phyloP scores from a whole-genome alignment of 2,329 filamentous ascomycete species.

The Iodosphaeria phyllophila region DNA sequence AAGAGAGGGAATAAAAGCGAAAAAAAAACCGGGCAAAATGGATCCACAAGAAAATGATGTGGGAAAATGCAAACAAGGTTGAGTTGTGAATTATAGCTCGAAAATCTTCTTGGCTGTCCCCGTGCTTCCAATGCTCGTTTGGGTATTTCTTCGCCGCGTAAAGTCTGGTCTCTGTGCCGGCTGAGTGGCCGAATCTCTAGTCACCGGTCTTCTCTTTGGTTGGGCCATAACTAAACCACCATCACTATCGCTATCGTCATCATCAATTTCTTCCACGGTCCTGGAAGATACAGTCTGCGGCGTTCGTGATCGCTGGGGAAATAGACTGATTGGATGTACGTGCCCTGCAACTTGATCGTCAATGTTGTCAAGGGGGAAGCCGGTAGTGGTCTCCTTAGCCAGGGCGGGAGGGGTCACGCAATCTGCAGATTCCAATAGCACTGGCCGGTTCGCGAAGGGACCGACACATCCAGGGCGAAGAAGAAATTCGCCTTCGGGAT shows the following conservation, averaged over 20 bases:
- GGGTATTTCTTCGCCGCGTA: conserved; percentile 34
- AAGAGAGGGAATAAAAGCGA: no score
- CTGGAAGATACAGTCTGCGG: conserved; percentile 7
- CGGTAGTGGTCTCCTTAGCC: conserved; percentile 23
- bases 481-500: conserved; percentile 41
- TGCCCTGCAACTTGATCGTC: conserved; percentile 10
- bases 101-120: conserved; percentile 43
- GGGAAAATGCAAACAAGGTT: no score
- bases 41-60: no score
- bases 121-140: conserved; percentile 40
- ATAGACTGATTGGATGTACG: conserved; percentile 1
- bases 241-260: conserved; percentile 35
- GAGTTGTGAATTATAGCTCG: no score
- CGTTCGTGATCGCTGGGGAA: conserved; percentile 5
- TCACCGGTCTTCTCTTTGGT: conserved; percentile 22
- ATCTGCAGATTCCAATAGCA: conserved; percentile 31
- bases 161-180: conserved; percentile 13
- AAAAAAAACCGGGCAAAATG: no score
- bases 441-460: conserved; percentile 20
- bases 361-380: conserved; percentile 25
- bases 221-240: conserved; percentile 35
- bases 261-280: conserved; percentile 21
- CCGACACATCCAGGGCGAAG: conserved; percentile 26
- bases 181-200: conserved; percentile 10
- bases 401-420: conserved; percentile 34